A percentile compares a stretch with the other conserved stretches of the same genome.
These are phyloP conservation scores for Lachnellula cervina DNA, from an alignment of 2,329 filamentous ascomycete genomes.

Conservation along the genomic window DNA sequence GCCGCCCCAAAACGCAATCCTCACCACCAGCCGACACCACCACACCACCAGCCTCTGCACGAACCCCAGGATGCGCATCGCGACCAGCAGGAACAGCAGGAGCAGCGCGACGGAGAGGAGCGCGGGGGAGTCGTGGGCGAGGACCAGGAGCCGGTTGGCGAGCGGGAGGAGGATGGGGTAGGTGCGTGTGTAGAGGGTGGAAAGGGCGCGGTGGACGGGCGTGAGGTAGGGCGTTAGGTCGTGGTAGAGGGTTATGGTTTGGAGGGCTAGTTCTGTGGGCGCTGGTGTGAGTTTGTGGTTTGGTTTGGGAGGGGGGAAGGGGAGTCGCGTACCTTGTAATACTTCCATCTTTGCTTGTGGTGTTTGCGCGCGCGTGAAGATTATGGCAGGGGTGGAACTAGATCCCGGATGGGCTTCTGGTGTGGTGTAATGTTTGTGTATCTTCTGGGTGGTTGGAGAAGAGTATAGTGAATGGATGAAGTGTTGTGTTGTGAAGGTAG, in stretches of 20 bases:
- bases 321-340: not conserved
- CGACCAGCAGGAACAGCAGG: conserved; percentile 57
- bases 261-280: conserved; percentile 14
- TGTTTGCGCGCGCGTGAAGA: not conserved
- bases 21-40: conserved; percentile 65
- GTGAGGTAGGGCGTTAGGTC: conserved; percentile 18
- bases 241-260: conserved; percentile 16
- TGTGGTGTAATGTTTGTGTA: not conserved
- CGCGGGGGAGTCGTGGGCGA: conserved; percentile 22
- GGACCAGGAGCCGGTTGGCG: conserved; percentile 9
- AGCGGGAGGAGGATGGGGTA: conserved; percentile 20
- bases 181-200: conserved; percentile 1
- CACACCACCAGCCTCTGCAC: conserved; percentile 69
- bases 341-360: not conserved
- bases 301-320: not conserved
- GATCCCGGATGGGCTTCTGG: not conserved
- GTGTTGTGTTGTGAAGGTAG: not conserved
- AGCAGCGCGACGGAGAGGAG: conserved; percentile 50
- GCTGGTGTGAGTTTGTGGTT: not conserved
- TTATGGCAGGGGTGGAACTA: too few relatives aligned
- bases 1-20: conserved; percentile 61
- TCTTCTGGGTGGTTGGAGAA: not conserved
- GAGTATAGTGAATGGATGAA: not conserved
- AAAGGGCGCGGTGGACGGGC: conserved; percentile 3
- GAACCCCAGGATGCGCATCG: conserved; percentile 61